Evolutionary conservation across 2,329 filamentous ascomycete species (phyloP), one percentile per base, ranked within the genome.

Genomic region (Phoma sp.): DNA sequence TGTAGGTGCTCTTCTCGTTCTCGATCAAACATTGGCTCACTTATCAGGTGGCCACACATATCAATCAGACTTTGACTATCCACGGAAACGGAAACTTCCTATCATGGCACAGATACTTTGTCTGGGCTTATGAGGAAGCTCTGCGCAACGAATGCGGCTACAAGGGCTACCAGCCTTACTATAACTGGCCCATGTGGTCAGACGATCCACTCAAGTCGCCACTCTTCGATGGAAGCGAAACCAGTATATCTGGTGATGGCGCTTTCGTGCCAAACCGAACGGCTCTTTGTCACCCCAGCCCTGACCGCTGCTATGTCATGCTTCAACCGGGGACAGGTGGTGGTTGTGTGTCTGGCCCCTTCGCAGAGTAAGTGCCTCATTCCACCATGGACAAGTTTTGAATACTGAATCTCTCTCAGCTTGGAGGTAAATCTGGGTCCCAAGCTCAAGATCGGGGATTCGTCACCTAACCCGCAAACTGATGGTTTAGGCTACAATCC

Each of bases 371-470:
- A 25, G 44, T 47, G 10, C 6, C 25, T 9, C 14, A 23, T 23
- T 13, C 13, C 10, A 23, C 11, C 13, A 4, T 33, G 24, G 6
- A 9, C 3, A 6, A 7, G 6, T 29, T 7, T 29, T 4, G 27
- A 29, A 29, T 29, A 29, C 18, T 14, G 14, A 18, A 18, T 18
- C 18, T 18, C 18, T 18, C 18, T 18, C 24, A 75, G 76, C 62
- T 74, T 76, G 61, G 72, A 66, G 0, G 70, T 77, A 14, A 76
- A 75, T 57, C 64, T 79, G 1, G 77, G 77, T 0, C 75, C 77
- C 2, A 18, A 18, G 18, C 18, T 18, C 18, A 18, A 18, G 18
- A 18, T 18, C 18, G 41, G 47, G 24, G 55, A 64, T 39, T 52
- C 66, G 2, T 45, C 59, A 1, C 44, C 63, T 0, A 72, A 73